Evolutionary conservation across 768 basidiomycete genomes (phyloP).

Genomic region (Russula brevipes): DNA sequence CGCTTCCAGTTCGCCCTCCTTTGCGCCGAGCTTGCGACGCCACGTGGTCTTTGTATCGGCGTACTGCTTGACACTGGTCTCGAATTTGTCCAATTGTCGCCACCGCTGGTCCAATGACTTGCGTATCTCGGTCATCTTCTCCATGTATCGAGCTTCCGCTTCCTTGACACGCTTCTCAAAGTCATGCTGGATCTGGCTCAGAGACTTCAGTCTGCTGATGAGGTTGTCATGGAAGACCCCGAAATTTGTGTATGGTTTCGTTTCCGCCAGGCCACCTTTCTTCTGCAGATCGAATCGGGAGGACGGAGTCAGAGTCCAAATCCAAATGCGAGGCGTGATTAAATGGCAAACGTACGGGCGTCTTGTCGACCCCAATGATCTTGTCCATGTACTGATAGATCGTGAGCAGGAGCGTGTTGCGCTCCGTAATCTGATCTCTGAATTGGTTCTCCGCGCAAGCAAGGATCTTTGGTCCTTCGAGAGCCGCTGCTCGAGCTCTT

Average conservation of each 20-base stretch:
- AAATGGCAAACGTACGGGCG: constrained; percentile 50
- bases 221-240: constrained; percentile 92
- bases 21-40: constrained; percentile 74
- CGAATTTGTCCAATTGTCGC: constrained; percentile 92
- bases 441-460: constrained; percentile 72
- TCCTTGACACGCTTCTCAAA: constrained; percentile 86
- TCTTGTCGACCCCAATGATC: constrained; percentile 86
- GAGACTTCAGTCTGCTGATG: constrained; percentile 75
- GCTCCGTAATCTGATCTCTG: constrained; percentile 87
- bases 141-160: constrained; percentile 63
- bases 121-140: constrained; percentile 72
- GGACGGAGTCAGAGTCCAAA: neutral
- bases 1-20: constrained; percentile 87
- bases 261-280: constrained; percentile 69
- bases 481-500: constrained; percentile 74
- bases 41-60: constrained; percentile 77
- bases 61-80: constrained; percentile 74
- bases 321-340: neutral
- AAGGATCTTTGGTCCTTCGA: constrained; percentile 77
- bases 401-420: constrained; percentile 84
- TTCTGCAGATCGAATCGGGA: constrained; percentile 42
- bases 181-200: constrained; percentile 77
- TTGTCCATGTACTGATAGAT: constrained; percentile 95
- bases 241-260: constrained; percentile 93
- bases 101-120: constrained; percentile 85